A percentile compares a stretch with the other conserved stretches of the same genome.
Conservation (phyloP, 306 rosid genomes). For the Inga oerstediana region DNA sequence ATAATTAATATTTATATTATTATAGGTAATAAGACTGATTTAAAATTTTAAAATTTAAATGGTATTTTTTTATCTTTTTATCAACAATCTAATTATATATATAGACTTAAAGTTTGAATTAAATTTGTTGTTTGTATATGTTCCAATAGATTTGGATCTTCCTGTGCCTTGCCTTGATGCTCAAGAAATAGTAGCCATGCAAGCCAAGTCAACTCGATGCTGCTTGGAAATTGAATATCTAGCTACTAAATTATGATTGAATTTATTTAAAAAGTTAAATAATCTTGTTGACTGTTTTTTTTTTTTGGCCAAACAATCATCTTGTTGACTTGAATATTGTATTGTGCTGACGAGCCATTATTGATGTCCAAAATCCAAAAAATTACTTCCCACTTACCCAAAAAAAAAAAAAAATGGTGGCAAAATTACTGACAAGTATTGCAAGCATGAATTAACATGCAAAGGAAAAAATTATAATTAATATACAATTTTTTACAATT, state of each 20-base stretch:
- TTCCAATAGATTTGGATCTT: neutral
- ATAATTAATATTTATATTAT: too few relatives aligned
- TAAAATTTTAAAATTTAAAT: too few relatives aligned
- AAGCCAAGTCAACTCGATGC: neutral
- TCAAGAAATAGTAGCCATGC: neutral
- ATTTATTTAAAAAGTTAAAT: neutral
- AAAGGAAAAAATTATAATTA: too few relatives aligned
- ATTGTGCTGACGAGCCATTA: too few relatives aligned
- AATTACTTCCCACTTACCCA: neutral
- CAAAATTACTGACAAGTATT: neutral
- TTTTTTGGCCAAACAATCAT: too few relatives aligned
- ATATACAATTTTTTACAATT: too few relatives aligned
- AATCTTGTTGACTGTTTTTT: too few relatives aligned
- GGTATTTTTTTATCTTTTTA: too few relatives aligned
- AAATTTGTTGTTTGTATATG: neutral
- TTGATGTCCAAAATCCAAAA: neutral
- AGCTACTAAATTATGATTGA: neutral
- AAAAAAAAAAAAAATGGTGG: neutral
- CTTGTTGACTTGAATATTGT: neutral
- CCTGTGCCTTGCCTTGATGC: neutral
- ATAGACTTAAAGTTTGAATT: neutral
- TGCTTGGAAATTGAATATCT: neutral
- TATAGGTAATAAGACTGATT: too few relatives aligned
- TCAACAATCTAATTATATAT: neutral
- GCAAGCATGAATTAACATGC: neutral